These are phyloP conservation scores for Flaveria floridana DNA, from an alignment of 140 eudicot genomes.

Conservation along the genomic window DNA sequence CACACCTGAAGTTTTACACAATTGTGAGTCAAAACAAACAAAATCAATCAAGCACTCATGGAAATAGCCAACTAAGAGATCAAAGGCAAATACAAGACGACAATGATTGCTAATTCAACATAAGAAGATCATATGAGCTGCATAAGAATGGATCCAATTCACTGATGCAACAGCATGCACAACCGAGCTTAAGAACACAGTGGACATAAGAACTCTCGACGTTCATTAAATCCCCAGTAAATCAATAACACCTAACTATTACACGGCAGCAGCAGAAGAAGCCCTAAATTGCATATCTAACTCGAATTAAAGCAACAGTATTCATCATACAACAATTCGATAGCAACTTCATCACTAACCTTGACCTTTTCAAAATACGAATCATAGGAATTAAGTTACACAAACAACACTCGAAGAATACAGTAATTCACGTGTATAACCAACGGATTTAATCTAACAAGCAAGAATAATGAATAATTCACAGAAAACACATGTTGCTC, in stretches of 20 bases:
- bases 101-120: constrained; percentile 6
- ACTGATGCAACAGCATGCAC: not conserved
- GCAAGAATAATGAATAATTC: not conserved
- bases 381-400: not conserved
- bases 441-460: constrained; percentile 5
- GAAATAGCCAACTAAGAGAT: not conserved
- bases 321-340: constrained; percentile 6
- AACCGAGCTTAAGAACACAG: not conserved
- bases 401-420: not conserved
- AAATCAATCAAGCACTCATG: constrained; percentile 24
- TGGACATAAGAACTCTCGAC: not conserved
- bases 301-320: constrained; percentile 16
- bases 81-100: not conserved
- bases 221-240: not conserved
- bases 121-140: not conserved
- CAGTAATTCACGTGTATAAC: not conserved
- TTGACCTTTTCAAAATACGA: constrained; percentile 6
- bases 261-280: constrained; percentile 3
- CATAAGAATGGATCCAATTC: not conserved
- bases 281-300: constrained; percentile 18
- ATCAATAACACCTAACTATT: not conserved
- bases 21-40: constrained; percentile 6
- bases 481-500: constrained; percentile 5
- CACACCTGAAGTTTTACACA: constrained; percentile 43
- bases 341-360: constrained; percentile 16